Evolutionary conservation across 2,329 filamentous ascomycete species (phyloP).

Genomic region (Fusarium zealandicum): DNA sequence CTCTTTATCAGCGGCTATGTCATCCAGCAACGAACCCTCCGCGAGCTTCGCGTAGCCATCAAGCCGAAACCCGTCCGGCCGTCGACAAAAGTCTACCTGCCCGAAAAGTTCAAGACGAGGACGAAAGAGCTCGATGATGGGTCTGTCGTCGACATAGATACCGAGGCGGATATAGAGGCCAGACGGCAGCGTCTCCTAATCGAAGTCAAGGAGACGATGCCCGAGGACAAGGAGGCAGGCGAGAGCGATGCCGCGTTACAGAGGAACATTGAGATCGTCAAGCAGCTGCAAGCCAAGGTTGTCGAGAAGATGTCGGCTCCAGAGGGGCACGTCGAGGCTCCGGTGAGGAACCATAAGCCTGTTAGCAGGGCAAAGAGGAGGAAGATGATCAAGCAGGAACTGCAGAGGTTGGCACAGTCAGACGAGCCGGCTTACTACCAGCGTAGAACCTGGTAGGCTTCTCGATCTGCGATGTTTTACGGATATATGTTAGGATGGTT

Average conservation of each 20-base stretch:
- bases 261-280: constrained; percentile 45
- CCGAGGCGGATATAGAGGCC: constrained; percentile 44
- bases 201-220: constrained; percentile 46
- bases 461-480: too few species aligned
- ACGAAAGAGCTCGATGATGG: constrained; percentile 58
- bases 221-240: constrained; percentile 26
- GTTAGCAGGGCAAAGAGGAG: constrained; percentile 62
- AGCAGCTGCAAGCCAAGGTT: constrained; percentile 44
- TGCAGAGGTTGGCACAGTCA: constrained; percentile 55
- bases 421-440: constrained; percentile 61
- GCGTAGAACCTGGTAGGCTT: constrained; percentile 58
- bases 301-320: constrained; percentile 45
- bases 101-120: constrained; percentile 56
- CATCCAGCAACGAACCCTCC: constrained; percentile 85
- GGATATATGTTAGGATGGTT: too few species aligned
- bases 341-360: constrained; percentile 53
- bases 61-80: constrained; percentile 53
- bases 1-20: constrained; percentile 89
- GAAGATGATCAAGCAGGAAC: constrained; percentile 65
- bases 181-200: constrained; percentile 42
- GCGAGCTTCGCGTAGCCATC: constrained; percentile 77
- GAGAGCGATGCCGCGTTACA: constrained; percentile 25
- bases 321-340: constrained; percentile 47
- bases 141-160: constrained; percentile 50
- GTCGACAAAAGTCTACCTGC: constrained; percentile 58